These are phyloP conservation scores for Pseudogymnoascus sp. DNA, from an alignment of 2,329 filamentous ascomycete genomes.

Conservation along the genomic window DNA sequence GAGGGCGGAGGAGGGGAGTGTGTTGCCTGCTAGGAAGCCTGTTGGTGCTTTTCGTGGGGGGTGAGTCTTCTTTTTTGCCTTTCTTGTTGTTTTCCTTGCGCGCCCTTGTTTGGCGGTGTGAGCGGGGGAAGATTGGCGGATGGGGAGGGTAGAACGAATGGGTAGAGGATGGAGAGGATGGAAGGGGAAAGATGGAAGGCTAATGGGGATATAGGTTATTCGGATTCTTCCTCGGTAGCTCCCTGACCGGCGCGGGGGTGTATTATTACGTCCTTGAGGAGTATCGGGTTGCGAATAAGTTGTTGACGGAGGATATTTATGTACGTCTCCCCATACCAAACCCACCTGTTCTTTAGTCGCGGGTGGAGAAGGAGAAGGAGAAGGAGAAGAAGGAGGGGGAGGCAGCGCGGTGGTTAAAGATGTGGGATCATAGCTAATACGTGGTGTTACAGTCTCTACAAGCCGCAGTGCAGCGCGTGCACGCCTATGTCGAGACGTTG, in stretches of 20 bases:
- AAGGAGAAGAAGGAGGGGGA: too few species aligned
- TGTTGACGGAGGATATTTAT: constrained; percentile 91
- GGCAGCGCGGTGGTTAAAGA: neutral
- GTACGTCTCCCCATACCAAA: constrained; percentile 64
- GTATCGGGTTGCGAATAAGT: constrained; percentile 87
- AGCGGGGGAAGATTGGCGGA: neutral
- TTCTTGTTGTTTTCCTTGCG: neutral
- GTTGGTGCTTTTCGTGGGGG: constrained; percentile 64
- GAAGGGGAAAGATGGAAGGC: constrained; percentile 6
- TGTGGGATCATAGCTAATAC: constrained; percentile 15
- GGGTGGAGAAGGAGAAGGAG: too few species aligned
- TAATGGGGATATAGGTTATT: constrained; percentile 53
- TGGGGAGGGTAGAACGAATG: neutral
- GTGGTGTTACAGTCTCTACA: constrained; percentile 60
- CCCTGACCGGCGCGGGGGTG: constrained; percentile 67
- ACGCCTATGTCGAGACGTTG: constrained; percentile 70
- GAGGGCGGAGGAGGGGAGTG: constrained; percentile 31
- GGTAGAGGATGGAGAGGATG: neutral
- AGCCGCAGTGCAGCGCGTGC: constrained; percentile 76
- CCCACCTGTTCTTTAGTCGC: too few species aligned
- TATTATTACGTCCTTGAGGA: constrained; percentile 92
- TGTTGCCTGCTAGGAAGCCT: constrained; percentile 51
- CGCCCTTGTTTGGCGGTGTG: constrained; percentile 2
- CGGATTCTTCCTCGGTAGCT: constrained; percentile 81
- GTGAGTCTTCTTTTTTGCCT: constrained; percentile 37